Percentiles rank a stretch among this genome's conserved stretches.
These are phyloP conservation scores for Silene latifolia DNA, from an alignment of 148 eudicot genomes.

Conservation along the genomic window DNA sequence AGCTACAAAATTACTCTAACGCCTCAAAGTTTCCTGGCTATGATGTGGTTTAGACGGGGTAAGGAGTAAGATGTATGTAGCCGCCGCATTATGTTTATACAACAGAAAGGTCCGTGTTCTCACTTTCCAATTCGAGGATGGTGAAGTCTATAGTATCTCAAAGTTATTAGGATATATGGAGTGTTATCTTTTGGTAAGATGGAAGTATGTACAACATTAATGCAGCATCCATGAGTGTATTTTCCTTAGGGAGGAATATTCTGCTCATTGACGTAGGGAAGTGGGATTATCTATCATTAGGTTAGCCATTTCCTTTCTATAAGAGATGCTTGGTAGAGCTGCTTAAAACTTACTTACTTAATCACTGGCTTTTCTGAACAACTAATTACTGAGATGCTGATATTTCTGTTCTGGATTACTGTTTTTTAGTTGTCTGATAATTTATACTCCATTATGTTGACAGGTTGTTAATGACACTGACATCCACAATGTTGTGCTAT, in stretches of 20 bases:
- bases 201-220: too few relatives aligned
- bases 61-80: background rate
- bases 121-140: background rate
- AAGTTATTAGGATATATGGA: background rate
- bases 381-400: background rate
- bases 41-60: background rate
- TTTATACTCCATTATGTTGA: conserved; percentile 1
- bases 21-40: background rate
- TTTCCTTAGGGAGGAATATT: background rate
- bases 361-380: background rate
- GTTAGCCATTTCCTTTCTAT: background rate
- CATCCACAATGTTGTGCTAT: conserved; percentile 69
- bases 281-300: background rate
- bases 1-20: background rate
- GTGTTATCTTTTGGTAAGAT: background rate
- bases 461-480: conserved; percentile 69
- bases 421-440: conserved; percentile 4
- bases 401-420: background rate
- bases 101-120: background rate
- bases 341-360: background rate
- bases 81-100: background rate
- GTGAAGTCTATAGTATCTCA: background rate
- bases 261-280: background rate
- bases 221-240: background rate
- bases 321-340: background rate